Base-by-base conservation (phyloP, 2,329 filamentous ascomycete species). In the Chaetomium globosum region DNA sequence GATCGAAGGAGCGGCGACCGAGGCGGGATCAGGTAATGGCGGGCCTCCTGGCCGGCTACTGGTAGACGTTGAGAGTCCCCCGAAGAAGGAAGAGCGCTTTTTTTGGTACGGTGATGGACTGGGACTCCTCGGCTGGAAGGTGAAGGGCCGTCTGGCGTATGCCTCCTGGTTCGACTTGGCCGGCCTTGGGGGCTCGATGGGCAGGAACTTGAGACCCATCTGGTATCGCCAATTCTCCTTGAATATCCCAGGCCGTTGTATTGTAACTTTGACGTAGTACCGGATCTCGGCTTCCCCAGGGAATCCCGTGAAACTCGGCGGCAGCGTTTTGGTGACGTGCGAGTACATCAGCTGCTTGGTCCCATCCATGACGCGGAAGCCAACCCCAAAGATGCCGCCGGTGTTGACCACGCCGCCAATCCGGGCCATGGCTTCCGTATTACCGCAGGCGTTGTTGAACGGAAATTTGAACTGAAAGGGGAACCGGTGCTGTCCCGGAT, bases 201-300 rank as follows among this genome's bases (percentile, higher is more conserved):
- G 95, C 46, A 97, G 83, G 75, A 99, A 95, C 65, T 91, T 94
- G 78, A 97, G 89, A 43, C 88, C 87, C 43, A 83, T 74, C 68
- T 85, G 80, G 68, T 83, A 82, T 23, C 93, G 83, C 76, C 92
- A 90, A 73, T 97, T 97, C 78, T 97, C 93, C 74, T 94, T 94
- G 77, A 96, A 92, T 65, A 97, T 83, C 16, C 90, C 89, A 0
- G 93, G 92, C n/a, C 93, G 84, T 73, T 93, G 91, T 6, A 98
- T 88, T 0, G 95, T 98, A n/a, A 90, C 92, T 76, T 99, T 99
- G 74, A 98, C 84, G 75, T 91, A 99, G 78, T 99, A 99, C 71
- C 89, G 86, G 66, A 98, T 93, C 77, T 97, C 93, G 26, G 93
- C 94, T 76, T 93, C 87, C 36, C 89, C 89, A 0, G 92, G 91